Evolutionary conservation across 2,329 filamentous ascomycete genomes (phyloP), one percentile per base, ranked within the genome.

Genomic region (Lachnellula suecica): DNA sequence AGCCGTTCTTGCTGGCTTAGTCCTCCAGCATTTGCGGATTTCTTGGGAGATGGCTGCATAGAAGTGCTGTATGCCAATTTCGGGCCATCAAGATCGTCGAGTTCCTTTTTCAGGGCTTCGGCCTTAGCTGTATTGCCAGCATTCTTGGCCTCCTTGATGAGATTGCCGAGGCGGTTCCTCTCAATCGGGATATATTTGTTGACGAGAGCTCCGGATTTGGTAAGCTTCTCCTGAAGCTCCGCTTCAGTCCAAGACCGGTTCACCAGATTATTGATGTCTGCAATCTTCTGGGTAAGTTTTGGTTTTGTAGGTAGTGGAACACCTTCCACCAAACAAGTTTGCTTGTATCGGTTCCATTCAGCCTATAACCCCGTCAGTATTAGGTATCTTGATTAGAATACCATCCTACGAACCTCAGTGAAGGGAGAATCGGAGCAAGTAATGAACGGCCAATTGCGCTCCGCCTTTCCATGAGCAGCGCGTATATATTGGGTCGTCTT

Each of bases 391-490:
- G 38, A 35, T 17, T 17, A 20, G 38, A 19, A 22, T 42, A 2
- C 15, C 19, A 15, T 19, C 8, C 7, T 43, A 68, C 78, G 59
- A 74, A 90, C 88, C 70, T 94, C 91, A n/a, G 88, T 89, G 65
- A 97, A 89, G 38, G 79, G 77, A 45, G 85, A 84, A 68, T 96
- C 92, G 0, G 94, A 97, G 67, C 93, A 92, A 57, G 87, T 87
- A 56, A 94, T 87, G 70, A 97, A 97, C 4, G 92, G 91, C 73
- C 91, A 97, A 31, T 92, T 85, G 68, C 87, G 88, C 66, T 91
- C 82, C 0, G 88, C 80, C 63, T 92, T 91, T 42, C 94, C 94
- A 67, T 96, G 88, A 7, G 90, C 85, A 38, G 89, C 85, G 49
- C 86, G 76, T 27, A 89, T 83, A 67, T 97, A 97, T 68, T 92